A percentile compares a stretch with the other conserved stretches of the same genome.
Evolutionary conservation across 768 basidiomycete genomes (phyloP).

Genomic region (Mycena galericulata): DNA sequence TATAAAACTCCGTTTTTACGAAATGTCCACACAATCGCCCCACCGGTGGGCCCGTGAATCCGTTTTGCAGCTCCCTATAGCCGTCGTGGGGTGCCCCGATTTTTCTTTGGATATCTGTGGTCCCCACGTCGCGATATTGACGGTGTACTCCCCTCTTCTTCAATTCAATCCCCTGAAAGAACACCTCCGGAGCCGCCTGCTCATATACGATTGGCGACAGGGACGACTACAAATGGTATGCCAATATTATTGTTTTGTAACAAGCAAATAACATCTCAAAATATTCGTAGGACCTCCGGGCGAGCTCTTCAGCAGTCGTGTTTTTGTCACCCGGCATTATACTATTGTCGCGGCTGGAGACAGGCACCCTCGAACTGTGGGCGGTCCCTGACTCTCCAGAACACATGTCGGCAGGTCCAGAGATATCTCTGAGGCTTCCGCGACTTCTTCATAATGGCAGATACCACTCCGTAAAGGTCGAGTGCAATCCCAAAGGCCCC

Average conservation of each 20-base stretch:
- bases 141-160: not conserved
- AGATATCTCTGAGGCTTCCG: not conserved
- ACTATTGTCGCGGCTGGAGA: not conserved
- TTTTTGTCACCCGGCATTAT: not conserved
- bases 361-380: conserved; percentile 8
- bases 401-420: not conserved
- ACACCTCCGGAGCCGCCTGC: not conserved
- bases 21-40: not conserved
- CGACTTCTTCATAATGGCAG: not conserved
- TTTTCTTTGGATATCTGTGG: not conserved
- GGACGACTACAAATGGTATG: conserved; percentile 4
- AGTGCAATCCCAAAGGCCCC: not conserved
- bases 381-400: not conserved
- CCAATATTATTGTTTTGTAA: too few relatives aligned
- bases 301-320: not conserved
- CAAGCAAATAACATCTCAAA: too few relatives aligned
- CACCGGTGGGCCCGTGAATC: not conserved
- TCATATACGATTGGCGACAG: conserved; percentile 11
- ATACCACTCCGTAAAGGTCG: not conserved
- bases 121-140: not conserved
- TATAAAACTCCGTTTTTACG: not conserved
- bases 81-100: not conserved
- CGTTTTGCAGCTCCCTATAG: not conserved
- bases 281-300: not conserved
- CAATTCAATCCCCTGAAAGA: too few relatives aligned